Base-by-base conservation (phyloP, 768 basidiomycete genomes). In the Suillus discolor region DNA sequence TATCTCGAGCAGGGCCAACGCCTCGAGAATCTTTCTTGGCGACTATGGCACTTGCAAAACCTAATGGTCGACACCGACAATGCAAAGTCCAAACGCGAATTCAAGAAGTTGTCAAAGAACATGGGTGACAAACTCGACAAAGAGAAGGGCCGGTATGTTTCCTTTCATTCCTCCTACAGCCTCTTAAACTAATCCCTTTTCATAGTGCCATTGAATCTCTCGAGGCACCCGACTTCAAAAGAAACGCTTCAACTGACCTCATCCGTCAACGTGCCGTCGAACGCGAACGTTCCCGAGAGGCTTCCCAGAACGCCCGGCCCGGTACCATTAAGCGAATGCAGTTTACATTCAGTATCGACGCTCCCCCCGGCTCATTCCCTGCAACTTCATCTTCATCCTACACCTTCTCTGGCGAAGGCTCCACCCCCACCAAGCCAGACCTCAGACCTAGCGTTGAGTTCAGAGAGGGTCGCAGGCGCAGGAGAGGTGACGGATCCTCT, bases 51-150 rank as follows among this genome's bases (percentile, higher is more conserved):
- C 75, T 87, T 95, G 60, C 93, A 95, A 80, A 92, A 89, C 71
- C 87, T 94, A 71, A 94, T 94, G 82, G 93, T 95, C 79, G 93
- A 95, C 79, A 85, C 89, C 67, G 94, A 95, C 84, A 93, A 93
- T 68, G 92, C 93, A 51, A 91, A 88, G 79, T 77, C 90, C 18
- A 93, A 93, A 75, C 90, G 93, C 59, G 92, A 94, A 79, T 94
- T 95, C 84, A 92, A 89, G 81, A 93, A 92, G 72, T 87, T 95
- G 63, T 91, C 90, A 71, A 93, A 91, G 78, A 86, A 79, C 75
- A 95, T 95, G 94, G 87, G 93, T 68, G 93, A 95, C 82, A 94
- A 92, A 78, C 83, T 95, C 71, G 93, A 95, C 84, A 93, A 92
- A 80, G 93, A 95, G 80, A 94, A 94, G 80, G 93, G 93, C 74